Conservation (phyloP, 2,329 filamentous ascomycete genomes). For the Myriosclerotinia duriaeana region DNA sequence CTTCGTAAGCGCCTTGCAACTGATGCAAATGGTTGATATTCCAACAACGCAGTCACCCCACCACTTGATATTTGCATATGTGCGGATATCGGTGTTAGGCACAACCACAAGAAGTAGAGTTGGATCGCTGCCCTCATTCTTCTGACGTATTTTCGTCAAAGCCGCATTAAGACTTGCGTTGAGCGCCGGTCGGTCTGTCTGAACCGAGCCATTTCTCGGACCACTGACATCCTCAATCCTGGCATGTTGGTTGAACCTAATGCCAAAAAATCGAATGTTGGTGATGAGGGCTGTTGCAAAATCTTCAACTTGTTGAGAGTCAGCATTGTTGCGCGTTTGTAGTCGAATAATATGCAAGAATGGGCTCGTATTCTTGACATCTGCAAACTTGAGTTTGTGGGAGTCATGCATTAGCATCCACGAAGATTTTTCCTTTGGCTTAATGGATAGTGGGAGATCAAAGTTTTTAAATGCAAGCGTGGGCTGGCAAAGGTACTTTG, state of each 20-base stretch:
- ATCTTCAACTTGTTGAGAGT: rapidly evolving
- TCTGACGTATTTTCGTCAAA: neutral
- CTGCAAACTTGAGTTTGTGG: neutral
- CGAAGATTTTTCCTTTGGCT: neutral
- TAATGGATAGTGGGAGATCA: neutral
- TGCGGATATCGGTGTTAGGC: neutral
- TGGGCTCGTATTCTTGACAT: too few species aligned
- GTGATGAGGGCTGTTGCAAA: neutral
- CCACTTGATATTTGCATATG: conserved; percentile 26
- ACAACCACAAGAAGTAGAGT: neutral
- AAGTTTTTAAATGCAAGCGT: neutral
- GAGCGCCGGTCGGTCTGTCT: neutral
- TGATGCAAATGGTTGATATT: conserved; percentile 26
- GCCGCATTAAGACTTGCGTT: neutral
- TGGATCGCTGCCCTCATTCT: neutral
- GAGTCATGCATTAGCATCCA: neutral
- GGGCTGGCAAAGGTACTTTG: neutral
- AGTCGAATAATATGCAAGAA: neutral
- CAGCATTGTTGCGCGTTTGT: rapidly evolving
- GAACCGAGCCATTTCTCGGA: too few species aligned
- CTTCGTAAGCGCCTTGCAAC: neutral
- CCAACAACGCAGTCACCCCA: conserved; percentile 27
- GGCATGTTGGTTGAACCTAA: neutral
- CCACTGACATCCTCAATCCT: neutral
- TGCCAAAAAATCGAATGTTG: neutral